Evolutionary conservation across 2,329 filamentous ascomycete species (phyloP).

Genomic region (Emergomyces pasteurianus): DNA sequence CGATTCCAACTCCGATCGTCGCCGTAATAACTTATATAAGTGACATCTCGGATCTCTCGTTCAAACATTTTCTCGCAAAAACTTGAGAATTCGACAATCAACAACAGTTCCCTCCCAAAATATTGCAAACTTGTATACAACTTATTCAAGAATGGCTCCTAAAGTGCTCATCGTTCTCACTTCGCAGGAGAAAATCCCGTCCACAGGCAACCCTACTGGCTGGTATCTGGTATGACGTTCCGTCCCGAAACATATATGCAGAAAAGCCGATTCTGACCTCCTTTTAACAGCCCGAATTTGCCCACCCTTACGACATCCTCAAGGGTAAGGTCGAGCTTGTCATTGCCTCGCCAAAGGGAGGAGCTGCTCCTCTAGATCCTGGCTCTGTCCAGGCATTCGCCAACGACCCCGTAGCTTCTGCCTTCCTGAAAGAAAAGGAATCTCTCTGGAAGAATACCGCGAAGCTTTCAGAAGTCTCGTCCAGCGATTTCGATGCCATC

Average conservation of each 20-base stretch:
- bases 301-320: conserved; percentile 52
- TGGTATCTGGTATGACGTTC: conserved; percentile 51
- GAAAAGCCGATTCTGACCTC: not conserved
- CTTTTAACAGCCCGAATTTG: conserved; percentile 43
- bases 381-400: conserved; percentile 44
- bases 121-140: not conserved
- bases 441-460: conserved; percentile 52
- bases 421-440: conserved; percentile 46
- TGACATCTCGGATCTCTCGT: not conserved
- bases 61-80: not conserved
- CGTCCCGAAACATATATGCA: not conserved
- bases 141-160: conserved; percentile 19
- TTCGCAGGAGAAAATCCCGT: conserved; percentile 41
- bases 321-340: conserved; percentile 42
- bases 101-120: not conserved
- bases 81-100: not conserved
- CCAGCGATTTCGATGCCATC: conserved; percentile 51
- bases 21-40: not conserved
- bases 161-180: conserved; percentile 62
- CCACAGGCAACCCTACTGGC: conserved; percentile 44
- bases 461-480: conserved; percentile 45
- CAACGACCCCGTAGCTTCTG: conserved; percentile 39
- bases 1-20: no score
- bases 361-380: conserved; percentile 50
- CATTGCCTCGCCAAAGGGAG: conserved; percentile 52